A percentile compares a stretch with the other conserved stretches of the same genome.
Conservation (phyloP, 345 rosid genomes). For the Brassica nigra region DNA sequence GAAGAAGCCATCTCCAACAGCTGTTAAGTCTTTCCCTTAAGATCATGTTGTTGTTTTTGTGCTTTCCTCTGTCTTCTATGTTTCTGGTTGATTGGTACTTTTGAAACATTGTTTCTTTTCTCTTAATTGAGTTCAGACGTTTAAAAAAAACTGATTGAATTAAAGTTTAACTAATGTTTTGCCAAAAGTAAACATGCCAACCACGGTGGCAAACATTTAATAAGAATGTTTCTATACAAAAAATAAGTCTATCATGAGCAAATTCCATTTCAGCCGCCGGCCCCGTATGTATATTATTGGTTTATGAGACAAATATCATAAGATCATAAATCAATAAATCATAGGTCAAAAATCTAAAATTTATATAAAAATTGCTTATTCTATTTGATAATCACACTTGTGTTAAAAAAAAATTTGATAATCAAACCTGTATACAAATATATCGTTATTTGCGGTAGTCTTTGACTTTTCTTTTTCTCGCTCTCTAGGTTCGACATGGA, state of each 20-base stretch:
- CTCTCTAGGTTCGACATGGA: constrained; percentile 15
- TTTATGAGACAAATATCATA: background rate
- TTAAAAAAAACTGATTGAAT: background rate
- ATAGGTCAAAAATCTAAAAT: background rate
- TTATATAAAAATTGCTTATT: background rate
- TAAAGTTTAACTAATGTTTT: background rate
- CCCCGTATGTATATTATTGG: background rate
- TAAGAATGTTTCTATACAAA: background rate
- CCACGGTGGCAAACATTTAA: background rate
- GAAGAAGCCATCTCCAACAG: no score
- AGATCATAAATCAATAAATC: background rate
- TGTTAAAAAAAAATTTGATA: no score
- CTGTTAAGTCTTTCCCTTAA: no score
- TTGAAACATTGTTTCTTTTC: no score
- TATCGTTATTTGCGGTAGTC: constrained; percentile 1
- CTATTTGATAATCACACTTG: background rate
- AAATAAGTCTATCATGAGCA: background rate
- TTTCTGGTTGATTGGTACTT: no score
- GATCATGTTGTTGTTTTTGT: no score
- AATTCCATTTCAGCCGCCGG: background rate
- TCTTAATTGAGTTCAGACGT: no score
- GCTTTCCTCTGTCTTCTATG: no score
- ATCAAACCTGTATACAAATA: background rate
- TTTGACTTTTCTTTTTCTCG: background rate
- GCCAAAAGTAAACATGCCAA: background rate